Percentiles rank a stretch among this genome's conserved stretches.
Evolutionary conservation across 2,329 filamentous ascomycete species (phyloP).

Genomic region (Polytolypa hystricis): DNA sequence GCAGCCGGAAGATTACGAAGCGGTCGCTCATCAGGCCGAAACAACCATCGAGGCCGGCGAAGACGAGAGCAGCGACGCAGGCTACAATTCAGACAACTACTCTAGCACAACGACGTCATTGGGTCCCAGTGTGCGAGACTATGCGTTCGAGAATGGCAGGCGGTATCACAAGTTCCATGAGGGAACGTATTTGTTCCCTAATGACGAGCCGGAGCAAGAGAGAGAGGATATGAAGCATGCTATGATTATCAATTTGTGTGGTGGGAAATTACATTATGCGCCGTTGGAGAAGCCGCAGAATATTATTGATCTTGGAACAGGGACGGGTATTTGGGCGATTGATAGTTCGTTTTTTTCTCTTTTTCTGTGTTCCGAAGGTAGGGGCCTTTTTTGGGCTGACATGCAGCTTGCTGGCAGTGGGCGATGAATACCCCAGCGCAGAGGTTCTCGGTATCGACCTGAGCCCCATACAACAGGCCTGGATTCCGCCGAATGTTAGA

Average conservation of each 20-base stretch:
- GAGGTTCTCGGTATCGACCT: constrained; percentile 34
- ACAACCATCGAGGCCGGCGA: neutral
- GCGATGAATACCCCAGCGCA: constrained; percentile 21
- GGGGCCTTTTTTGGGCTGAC: too few species aligned
- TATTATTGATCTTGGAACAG: constrained; percentile 41
- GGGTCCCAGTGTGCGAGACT: neutral
- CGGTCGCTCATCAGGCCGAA: neutral
- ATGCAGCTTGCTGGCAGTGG: too few species aligned
- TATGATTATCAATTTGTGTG: constrained; percentile 2
- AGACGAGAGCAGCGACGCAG: neutral
- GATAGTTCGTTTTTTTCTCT: constrained; percentile 16
- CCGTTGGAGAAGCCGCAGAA: constrained; percentile 31
- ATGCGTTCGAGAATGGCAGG: neutral
- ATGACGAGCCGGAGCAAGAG: constrained; percentile 4
- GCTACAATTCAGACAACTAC: neutral
- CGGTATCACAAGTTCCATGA: constrained; percentile 2
- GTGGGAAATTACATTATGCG: constrained; percentile 14
- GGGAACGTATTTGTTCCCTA: constrained; percentile 1
- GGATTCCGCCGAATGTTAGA: constrained; percentile 15
- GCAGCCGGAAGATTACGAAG: neutral
- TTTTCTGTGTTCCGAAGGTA: too few species aligned
- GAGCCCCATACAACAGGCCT: constrained; percentile 34
- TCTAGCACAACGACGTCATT: neutral
- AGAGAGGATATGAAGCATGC: constrained; percentile 4
- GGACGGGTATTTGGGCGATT: constrained; percentile 47